Percentiles rank a stretch among this genome's conserved stretches.
Evolutionary conservation across 2,329 filamentous ascomycete genomes (phyloP).

Genomic region (Ambrosiella cleistominuta): DNA sequence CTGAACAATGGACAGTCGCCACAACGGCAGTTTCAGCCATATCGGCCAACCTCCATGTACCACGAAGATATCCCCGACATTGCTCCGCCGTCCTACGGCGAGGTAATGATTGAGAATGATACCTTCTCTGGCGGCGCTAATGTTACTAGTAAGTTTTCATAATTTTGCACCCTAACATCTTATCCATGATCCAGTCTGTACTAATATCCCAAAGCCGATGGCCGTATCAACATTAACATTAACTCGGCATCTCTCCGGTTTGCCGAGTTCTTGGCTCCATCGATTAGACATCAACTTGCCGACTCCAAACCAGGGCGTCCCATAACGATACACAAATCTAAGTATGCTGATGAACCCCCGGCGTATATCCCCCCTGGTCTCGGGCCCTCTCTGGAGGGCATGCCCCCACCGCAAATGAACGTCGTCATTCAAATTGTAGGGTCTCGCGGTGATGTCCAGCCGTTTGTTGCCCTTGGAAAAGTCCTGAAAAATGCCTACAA

Average conservation of each 20-base stretch:
- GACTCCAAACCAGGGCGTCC: slow-evolving; percentile 12
- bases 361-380: slow-evolving; percentile 58
- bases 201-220: slow-evolving; percentile 36
- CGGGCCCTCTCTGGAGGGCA: slow-evolving; percentile 42
- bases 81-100: slow-evolving; percentile 40
- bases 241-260: slow-evolving; percentile 39
- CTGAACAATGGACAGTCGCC: background rate
- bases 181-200: background rate
- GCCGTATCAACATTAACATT: slow-evolving; percentile 65
- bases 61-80: slow-evolving; percentile 2
- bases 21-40: slow-evolving; percentile 3
- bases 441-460: slow-evolving; percentile 58
- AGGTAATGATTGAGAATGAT: slow-evolving; percentile 21
- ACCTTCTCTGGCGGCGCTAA: slow-evolving; percentile 45
- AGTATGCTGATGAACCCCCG: slow-evolving; percentile 10
- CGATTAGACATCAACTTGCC: slow-evolving; percentile 17
- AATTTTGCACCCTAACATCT: background rate
- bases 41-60: background rate
- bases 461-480: slow-evolving; percentile 53
- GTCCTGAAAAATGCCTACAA: slow-evolving; percentile 45
- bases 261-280: slow-evolving; percentile 17
- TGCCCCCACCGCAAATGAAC: slow-evolving; percentile 42
- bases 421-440: slow-evolving; percentile 61
- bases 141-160: slow-evolving; percentile 29
- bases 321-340: slow-evolving; percentile 5